A percentile compares a stretch with the other conserved stretches of the same genome.
Evolutionary conservation across 2,329 filamentous ascomycete genomes (phyloP).

Genomic region (Colletotrichum spaethianum): DNA sequence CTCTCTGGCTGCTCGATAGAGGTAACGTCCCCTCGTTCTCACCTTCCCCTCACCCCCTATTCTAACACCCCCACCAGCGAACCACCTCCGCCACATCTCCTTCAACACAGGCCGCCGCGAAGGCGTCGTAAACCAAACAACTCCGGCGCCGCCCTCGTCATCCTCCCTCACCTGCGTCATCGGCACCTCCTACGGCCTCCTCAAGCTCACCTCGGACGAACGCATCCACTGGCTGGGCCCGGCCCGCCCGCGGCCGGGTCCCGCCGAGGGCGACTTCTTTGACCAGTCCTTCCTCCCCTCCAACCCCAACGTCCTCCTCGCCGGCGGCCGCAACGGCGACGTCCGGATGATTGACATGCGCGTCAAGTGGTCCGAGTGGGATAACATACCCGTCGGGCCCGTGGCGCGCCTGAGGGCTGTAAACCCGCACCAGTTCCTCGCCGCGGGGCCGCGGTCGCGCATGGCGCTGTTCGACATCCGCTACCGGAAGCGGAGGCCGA

Average conservation of each 20-base stretch:
- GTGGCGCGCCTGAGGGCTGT: slow-evolving; percentile 67
- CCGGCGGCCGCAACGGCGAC: slow-evolving; percentile 64
- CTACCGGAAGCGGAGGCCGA: slow-evolving; percentile 48
- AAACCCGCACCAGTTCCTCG: slow-evolving; percentile 65
- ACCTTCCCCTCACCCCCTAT: neutral
- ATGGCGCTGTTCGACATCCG: slow-evolving; percentile 73
- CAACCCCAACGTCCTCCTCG: slow-evolving; percentile 62
- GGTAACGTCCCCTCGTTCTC: neutral
- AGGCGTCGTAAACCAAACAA: slow-evolving; percentile 57
- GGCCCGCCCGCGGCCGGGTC: slow-evolving; percentile 40
- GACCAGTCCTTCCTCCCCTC: slow-evolving; percentile 62
- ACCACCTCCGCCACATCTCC: slow-evolving; percentile 51
- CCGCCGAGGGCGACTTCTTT: slow-evolving; percentile 57
- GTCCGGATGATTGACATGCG: slow-evolving; percentile 64
- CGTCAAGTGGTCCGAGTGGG: slow-evolving; percentile 50
- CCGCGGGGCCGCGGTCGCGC: slow-evolving; percentile 63
- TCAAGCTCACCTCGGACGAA: slow-evolving; percentile 52
- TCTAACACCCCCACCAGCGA: slow-evolving; percentile 44
- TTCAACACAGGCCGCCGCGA: slow-evolving; percentile 47
- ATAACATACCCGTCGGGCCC: slow-evolving; percentile 54
- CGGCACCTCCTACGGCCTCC: slow-evolving; percentile 64
- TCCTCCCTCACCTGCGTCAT: slow-evolving; percentile 61
- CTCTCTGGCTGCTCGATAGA: slow-evolving; percentile 55
- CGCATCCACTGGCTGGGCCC: slow-evolving; percentile 53
- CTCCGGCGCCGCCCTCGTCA: slow-evolving; percentile 55